Evolutionary conservation across 2,329 filamentous ascomycete genomes (phyloP).

Genomic region (Calonectria pteridis): DNA sequence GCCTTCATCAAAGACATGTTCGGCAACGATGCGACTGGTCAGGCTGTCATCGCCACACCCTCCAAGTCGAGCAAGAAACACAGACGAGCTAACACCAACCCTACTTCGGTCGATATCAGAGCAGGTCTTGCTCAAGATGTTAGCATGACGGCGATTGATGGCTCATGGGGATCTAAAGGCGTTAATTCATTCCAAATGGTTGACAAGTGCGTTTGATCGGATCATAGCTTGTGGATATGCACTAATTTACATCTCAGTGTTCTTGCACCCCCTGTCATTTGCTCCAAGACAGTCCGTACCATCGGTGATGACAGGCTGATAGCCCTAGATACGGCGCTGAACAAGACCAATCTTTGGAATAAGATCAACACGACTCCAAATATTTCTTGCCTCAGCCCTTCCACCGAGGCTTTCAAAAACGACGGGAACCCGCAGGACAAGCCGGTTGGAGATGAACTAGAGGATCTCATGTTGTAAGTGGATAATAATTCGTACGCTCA

Average conservation of each 20-base stretch:
- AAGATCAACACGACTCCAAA: slow-evolving; percentile 31
- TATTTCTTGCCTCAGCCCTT: slow-evolving; percentile 39
- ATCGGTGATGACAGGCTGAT: slow-evolving; percentile 17
- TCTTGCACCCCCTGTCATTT: slow-evolving; percentile 28
- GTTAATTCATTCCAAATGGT: slow-evolving; percentile 36
- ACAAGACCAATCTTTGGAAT: slow-evolving; percentile 31
- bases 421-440: slow-evolving; percentile 30
- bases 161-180: slow-evolving; percentile 32
- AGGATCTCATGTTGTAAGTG: slow-evolving; percentile 29
- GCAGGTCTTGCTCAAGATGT: slow-evolving; percentile 36
- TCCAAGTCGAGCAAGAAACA: not conserved
- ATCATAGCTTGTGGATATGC: not conserved
- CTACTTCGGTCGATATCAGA: slow-evolving; percentile 18
- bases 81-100: slow-evolving; percentile 4
- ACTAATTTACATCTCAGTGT: slow-evolving; percentile 20
- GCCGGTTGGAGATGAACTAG: slow-evolving; percentile 24
- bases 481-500: too few species aligned
- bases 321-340: slow-evolving; percentile 27
- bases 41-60: slow-evolving; percentile 30
- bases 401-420: slow-evolving; percentile 31
- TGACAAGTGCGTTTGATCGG: slow-evolving; percentile 23
- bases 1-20: slow-evolving; percentile 26
- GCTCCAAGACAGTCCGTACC: slow-evolving; percentile 30
- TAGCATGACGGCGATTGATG: slow-evolving; percentile 38
- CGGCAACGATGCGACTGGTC: slow-evolving; percentile 27